Evolutionary conservation across 768 basidiomycete genomes (phyloP).

Genomic region (Hericium coralloides): DNA sequence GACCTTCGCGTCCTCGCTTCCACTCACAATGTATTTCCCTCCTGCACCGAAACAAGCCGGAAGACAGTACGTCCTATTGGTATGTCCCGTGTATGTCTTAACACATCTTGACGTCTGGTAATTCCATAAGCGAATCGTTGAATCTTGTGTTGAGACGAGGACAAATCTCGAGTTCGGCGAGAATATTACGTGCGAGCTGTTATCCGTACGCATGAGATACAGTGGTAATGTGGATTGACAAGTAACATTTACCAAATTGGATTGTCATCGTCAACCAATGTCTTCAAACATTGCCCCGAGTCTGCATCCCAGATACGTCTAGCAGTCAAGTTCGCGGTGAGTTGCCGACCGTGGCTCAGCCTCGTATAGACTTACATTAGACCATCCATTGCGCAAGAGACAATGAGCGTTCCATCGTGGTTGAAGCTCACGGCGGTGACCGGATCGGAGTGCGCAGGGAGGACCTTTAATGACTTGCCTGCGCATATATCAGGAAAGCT

Average conservation of each 20-base stretch:
- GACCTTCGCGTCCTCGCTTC: conserved; percentile 84
- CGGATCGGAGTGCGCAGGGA: conserved; percentile 96
- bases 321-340: not conserved
- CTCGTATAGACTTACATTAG: conserved; percentile 60
- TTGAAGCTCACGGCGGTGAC: conserved; percentile 93
- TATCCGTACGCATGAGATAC: not conserved
- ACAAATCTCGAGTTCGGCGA: conserved; percentile 90
- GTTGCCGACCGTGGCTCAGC: no score
- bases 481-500: not conserved
- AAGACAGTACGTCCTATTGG: conserved; percentile 79
- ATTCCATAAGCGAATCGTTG: conserved; percentile 91
- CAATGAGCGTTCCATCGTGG: conserved; percentile 88
- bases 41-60: conserved; percentile 55
- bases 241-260: conserved; percentile 68
- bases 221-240: no score
- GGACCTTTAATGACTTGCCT: conserved; percentile 80
- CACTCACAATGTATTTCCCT: conserved; percentile 71
- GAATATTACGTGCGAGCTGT: conserved; percentile 81
- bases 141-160: conserved; percentile 88
- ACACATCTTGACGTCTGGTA: conserved; percentile 85
- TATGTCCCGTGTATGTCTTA: conserved; percentile 87
- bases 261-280: conserved; percentile 92
- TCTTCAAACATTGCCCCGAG: conserved; percentile 96
- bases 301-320: conserved; percentile 98
- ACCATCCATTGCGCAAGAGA: conserved; percentile 95